These are phyloP conservation scores for Spirogloea muscicola DNA, from an alignment of 139 green algal species.

Conservation along the genomic window DNA sequence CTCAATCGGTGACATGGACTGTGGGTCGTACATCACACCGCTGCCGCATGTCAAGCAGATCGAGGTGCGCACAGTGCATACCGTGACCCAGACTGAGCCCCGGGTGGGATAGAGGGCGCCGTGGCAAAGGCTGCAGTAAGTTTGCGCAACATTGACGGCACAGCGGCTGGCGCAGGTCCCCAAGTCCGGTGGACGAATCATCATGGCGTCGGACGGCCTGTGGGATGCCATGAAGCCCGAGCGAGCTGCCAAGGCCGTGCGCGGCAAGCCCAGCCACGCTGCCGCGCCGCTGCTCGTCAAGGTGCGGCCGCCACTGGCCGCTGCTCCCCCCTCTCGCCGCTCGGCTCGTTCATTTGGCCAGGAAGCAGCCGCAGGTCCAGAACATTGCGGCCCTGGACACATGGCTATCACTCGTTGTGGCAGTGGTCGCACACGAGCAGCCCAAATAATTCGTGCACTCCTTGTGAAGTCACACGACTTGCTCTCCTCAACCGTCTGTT, in stretches of 20 bases:
- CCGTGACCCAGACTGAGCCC: neutral
- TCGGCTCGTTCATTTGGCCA: slow-evolving; percentile 27
- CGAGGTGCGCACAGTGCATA: neutral
- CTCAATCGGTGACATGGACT: slow-evolving; percentile 82
- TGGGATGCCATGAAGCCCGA: slow-evolving; percentile 73
- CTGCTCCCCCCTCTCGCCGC: slow-evolving; percentile 45
- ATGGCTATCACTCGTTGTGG: too few relatives aligned
- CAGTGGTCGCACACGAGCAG: too few relatives aligned
- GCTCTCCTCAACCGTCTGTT: neutral
- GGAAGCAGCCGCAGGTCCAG: neutral
- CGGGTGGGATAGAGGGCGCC: neutral
- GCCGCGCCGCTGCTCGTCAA: slow-evolving; percentile 28
- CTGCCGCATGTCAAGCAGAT: slow-evolving; percentile 82
- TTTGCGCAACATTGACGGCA: neutral
- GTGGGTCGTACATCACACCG: slow-evolving; percentile 69
- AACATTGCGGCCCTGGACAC: too few relatives aligned
- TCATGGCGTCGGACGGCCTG: slow-evolving; percentile 82
- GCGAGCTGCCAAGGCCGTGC: slow-evolving; percentile 51
- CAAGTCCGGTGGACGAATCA: slow-evolving; percentile 57
- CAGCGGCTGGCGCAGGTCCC: slow-evolving; percentile 61
- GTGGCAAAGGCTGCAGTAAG: neutral
- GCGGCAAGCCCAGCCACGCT: slow-evolving; percentile 51
- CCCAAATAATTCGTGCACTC: neutral
- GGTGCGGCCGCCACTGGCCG: slow-evolving; percentile 12
- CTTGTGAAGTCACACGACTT: neutral